phyloP scores from a whole-genome alignment of 2,329 filamentous ascomycete genomes.

The Alternaria dauci region DNA sequence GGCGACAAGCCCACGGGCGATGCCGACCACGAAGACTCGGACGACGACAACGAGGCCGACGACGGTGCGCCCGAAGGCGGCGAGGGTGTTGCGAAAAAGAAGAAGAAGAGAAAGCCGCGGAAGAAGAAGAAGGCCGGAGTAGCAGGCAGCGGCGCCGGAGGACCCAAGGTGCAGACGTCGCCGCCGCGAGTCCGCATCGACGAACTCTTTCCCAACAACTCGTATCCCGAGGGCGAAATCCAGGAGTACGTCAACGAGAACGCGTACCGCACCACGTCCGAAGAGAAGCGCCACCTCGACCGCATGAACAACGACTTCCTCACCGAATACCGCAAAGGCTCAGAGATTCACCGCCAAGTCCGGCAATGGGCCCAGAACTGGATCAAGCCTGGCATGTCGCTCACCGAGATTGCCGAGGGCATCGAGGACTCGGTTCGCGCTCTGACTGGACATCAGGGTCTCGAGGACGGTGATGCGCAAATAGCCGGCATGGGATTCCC shows the following conservation, averaged over 20 bases:
- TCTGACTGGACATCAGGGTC: constrained; percentile 76
- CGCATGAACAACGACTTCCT: constrained; percentile 82
- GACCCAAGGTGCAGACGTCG: constrained; percentile 74
- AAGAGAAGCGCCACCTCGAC: constrained; percentile 85
- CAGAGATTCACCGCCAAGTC: constrained; percentile 90
- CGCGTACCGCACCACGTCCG: constrained; percentile 77
- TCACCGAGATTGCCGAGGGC: constrained; percentile 85
- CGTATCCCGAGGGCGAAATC: constrained; percentile 80
- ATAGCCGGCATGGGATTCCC: constrained; percentile 87
- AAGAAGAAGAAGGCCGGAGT: constrained; percentile 68
- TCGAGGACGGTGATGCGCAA: constrained; percentile 80
- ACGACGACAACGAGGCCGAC: constrained; percentile 63
- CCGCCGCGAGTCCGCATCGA: constrained; percentile 79
- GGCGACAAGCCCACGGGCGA: constrained; percentile 54
- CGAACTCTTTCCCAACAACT: constrained; percentile 74
- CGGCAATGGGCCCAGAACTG: constrained; percentile 82
- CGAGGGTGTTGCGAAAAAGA: constrained; percentile 69
- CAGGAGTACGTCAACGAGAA: constrained; percentile 82
- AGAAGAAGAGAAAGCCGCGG: constrained; percentile 83
- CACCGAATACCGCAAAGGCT: constrained; percentile 80
- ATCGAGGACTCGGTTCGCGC: constrained; percentile 84
- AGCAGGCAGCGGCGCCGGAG: constrained; percentile 52
- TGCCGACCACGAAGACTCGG: constrained; percentile 63
- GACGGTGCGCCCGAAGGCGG: constrained; percentile 51
- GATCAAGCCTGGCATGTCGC: constrained; percentile 80